A percentile compares a stretch with the other conserved stretches of the same genome.
Evolutionary conservation across 352 stramenopile species (phyloP).

Genomic region (Globisporangium perplexum): DNA sequence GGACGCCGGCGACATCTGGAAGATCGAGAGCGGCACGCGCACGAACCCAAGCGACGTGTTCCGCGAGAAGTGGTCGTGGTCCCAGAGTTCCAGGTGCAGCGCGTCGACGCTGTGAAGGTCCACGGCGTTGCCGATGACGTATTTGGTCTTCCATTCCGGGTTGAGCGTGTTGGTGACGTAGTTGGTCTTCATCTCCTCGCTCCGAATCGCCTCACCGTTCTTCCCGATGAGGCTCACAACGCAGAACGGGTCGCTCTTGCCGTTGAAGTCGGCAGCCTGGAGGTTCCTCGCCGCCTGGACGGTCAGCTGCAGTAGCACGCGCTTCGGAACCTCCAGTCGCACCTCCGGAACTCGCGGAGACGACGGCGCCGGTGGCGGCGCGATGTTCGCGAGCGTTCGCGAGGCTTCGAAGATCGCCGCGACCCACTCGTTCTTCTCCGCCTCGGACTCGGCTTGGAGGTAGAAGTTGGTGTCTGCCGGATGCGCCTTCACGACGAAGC

Average conservation of each 20-base stretch:
- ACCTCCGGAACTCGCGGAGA: constrained; percentile 5
- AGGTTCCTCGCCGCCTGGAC: constrained; percentile 51
- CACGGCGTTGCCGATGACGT: constrained; percentile 39
- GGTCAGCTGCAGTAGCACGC: constrained; percentile 43
- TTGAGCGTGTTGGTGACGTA: constrained; percentile 40
- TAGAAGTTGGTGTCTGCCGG: constrained; percentile 38
- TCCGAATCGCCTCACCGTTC: constrained; percentile 45
- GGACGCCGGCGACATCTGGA: constrained; percentile 59
- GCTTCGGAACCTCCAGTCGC: constrained; percentile 13
- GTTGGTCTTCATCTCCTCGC: constrained; percentile 49
- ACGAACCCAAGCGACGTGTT: constrained; percentile 59
- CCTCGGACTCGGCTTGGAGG: constrained; percentile 56
- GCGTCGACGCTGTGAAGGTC: constrained; percentile 49
- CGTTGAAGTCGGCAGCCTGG: constrained; percentile 45
- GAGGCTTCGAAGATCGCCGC: constrained; percentile 50
- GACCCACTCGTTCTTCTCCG: constrained; percentile 58
- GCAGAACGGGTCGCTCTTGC: constrained; percentile 70
- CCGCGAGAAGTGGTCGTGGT: constrained; percentile 47
- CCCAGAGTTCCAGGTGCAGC: constrained; percentile 53
- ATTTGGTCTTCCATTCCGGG: constrained; percentile 50
- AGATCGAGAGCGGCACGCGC: constrained; percentile 45
- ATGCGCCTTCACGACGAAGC: constrained; percentile 51
- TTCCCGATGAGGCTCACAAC: constrained; percentile 58
- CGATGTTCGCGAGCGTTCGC: constrained; percentile 33
- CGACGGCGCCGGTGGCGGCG: not conserved